These are phyloP conservation scores for Agrocybe chaxingu DNA, from an alignment of 768 basidiomycete species.

Conservation along the genomic window DNA sequence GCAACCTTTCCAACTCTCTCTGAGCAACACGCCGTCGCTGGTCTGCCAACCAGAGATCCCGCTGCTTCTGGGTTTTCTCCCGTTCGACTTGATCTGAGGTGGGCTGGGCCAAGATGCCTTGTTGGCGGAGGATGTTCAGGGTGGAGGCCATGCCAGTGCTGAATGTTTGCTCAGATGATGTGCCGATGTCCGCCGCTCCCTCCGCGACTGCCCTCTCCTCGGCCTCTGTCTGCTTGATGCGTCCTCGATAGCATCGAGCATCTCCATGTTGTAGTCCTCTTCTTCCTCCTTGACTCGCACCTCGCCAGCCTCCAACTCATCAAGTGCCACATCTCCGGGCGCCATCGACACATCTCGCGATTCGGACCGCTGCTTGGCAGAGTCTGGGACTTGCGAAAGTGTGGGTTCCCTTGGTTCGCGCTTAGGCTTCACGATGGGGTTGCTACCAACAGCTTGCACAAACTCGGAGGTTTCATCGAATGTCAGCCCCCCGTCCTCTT, in stretches of 20 bases:
- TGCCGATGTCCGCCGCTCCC: conserved; percentile 44
- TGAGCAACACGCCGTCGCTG: conserved; percentile 72
- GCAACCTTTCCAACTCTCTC: conserved; percentile 76
- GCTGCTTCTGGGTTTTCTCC: conserved; percentile 78
- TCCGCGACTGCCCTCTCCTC: conserved; percentile 21
- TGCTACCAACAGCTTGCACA: conserved; percentile 77
- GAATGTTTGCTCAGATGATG: conserved; percentile 76
- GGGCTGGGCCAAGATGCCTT: conserved; percentile 78
- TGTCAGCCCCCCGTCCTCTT: conserved; percentile 58
- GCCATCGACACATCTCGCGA: conserved; percentile 56
- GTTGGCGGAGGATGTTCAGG: conserved; percentile 82
- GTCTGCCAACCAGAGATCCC: conserved; percentile 88
- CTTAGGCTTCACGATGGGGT: conserved; percentile 50
- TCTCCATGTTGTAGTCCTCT: conserved; percentile 64
- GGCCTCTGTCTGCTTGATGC: conserved; percentile 47
- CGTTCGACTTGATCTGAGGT: conserved; percentile 66
- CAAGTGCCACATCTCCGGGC: conserved; percentile 57
- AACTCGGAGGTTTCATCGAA: conserved; percentile 99
- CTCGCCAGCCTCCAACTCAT: conserved; percentile 82
- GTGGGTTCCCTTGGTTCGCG: conserved; percentile 38
- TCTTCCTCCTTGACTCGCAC: conserved; percentile 79
- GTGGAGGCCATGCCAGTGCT: conserved; percentile 86
- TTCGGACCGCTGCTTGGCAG: conserved; percentile 28
- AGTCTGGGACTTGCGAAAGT: conserved; percentile 7
- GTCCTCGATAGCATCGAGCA: conserved; percentile 76